Evolutionary conservation across 1,284 basidiomycete genomes (phyloP), one percentile per base, ranked within the genome.

Genomic region (Tylopilus sp.): DNA sequence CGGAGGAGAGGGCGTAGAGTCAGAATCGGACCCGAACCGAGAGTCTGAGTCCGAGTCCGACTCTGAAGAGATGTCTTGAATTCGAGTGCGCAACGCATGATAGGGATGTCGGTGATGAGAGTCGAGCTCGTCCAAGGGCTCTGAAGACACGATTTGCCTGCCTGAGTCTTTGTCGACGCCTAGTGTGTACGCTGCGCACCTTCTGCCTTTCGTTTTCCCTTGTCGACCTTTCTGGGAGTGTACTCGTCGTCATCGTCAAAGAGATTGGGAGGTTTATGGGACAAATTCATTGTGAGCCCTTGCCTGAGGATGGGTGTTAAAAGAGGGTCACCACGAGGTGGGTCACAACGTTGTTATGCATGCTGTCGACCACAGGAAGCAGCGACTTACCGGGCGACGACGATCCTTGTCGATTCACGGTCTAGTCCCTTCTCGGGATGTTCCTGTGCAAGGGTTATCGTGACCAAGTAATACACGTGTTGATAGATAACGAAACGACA

Each of bases 161-260:
- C 3, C 7, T 59, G 14, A 43, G 47, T 25, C 6, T 26, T 4
- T 28, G 28, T 9, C 24, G 0, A 31, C 24, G 29, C 25, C 3
- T 7, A 17, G 15, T 28, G 8, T 3, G 13, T 7, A 37, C 8
- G 2, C 47, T 9, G 39, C 49, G n/a, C 15, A 57, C 66, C 65
- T 25, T 59, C 35, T 0, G 58, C 64, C 31, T 50, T 65, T 53
- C n/a, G 44, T 35, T 66, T 65, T 5, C 61, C 66, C 40, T 68
- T 66, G 36, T 65, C 64, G 10, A 55, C 4, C 14, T 29, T 54
- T 3, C 20, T 49, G 17, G 58, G 24, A 43, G 35, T 11, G 26
- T 52, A 37, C 9, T 1, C 3, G n/a, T 59, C 20, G 8, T 48
- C 28, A 6, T 45, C 11, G 4, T 7, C 2, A 31, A 68, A 65